Base-by-base conservation (phyloP, 2,329 filamentous ascomycete species). In the Penicillium paneum region DNA sequence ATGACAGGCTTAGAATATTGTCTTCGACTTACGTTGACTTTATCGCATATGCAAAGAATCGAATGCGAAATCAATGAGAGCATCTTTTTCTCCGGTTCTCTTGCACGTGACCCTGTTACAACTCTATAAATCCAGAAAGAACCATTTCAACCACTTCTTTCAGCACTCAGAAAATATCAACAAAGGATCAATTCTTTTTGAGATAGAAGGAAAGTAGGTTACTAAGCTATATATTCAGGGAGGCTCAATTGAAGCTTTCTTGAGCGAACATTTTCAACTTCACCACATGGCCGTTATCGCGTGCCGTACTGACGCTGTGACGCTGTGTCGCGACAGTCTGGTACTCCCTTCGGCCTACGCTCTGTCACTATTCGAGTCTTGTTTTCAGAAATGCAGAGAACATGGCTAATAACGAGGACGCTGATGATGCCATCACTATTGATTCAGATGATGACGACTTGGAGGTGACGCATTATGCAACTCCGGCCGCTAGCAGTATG, bases 361-460 rank as follows among this genome's bases (percentile, higher is more conserved):
- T 28, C 28, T 26, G 29, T 8, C 40, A 31, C 38, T 21, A 1
- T 34, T 34, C 44, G 12, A 12, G n/a, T 2, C 34, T 8, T 26
- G 4, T 13, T n/a, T n/a, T 32, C 8, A 24, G 32, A 31, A 51
- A 56, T 64, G 60, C 43, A 55, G 39, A n/a, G n/a, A 49, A 57
- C 5, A 65, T 65, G 61, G 40, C 40, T 1, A 36, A 43, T 21
- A 28, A 39, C 8, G 32, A 35, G 1, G 21, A 65, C 24, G 42
- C 61, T 24, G 58, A 61, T 1, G 69, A 71, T 47, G 57, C 61
- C 26, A 65, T 66, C 8, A 65, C 59, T 1, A 60, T 68, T 39
- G 66, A 69, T 49, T 67, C 66, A 4, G 70, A 71, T 26, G 64
- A 78, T 52, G 74, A 77, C 55, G 78, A 78, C 38, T 67, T 80